Evolutionary conservation across 2,329 filamentous ascomycete genomes (phyloP).

Genomic region (Aspergillus pseudonomiae): DNA sequence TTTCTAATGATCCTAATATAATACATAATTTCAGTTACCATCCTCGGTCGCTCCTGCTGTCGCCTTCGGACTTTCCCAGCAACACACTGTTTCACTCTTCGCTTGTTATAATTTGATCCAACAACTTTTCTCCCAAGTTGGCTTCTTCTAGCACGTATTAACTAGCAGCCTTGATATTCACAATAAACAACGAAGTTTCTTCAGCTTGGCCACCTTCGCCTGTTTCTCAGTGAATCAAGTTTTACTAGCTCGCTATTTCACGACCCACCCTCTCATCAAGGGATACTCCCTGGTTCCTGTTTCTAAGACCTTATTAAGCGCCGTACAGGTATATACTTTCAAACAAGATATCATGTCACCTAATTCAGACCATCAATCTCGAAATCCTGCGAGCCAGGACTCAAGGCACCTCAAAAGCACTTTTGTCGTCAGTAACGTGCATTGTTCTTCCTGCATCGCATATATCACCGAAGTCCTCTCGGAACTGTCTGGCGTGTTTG

Average conservation of each 20-base stretch:
- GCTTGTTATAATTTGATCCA: not conserved
- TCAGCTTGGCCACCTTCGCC: not conserved
- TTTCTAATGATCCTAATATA: not conserved
- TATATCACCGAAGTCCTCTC: conserved; percentile 49
- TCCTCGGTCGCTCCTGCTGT: not conserved
- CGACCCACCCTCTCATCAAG: not conserved
- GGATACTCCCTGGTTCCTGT: not conserved
- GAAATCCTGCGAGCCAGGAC: conserved; percentile 17
- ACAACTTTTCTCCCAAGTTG: not conserved
- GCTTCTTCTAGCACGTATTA: not conserved
- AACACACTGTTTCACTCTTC: not conserved
- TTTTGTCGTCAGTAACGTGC: conserved; percentile 52
- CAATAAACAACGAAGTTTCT: not conserved
- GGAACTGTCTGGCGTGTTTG: conserved; percentile 36
- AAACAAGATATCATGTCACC: conserved; percentile 17
- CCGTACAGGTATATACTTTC: too few relatives aligned
- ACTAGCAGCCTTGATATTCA: not conserved
- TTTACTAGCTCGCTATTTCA: not conserved
- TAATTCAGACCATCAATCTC: conserved; percentile 4
- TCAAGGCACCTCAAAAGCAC: conserved; percentile 27
- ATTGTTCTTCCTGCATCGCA: conserved; percentile 52
- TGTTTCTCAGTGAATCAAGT: not conserved
- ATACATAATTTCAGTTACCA: not conserved
- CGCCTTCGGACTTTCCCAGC: not conserved
- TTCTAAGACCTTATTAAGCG: too few relatives aligned